phyloP scores from a whole-genome alignment of 2,329 filamentous ascomycete genomes.

The Aspergillus ustus region DNA sequence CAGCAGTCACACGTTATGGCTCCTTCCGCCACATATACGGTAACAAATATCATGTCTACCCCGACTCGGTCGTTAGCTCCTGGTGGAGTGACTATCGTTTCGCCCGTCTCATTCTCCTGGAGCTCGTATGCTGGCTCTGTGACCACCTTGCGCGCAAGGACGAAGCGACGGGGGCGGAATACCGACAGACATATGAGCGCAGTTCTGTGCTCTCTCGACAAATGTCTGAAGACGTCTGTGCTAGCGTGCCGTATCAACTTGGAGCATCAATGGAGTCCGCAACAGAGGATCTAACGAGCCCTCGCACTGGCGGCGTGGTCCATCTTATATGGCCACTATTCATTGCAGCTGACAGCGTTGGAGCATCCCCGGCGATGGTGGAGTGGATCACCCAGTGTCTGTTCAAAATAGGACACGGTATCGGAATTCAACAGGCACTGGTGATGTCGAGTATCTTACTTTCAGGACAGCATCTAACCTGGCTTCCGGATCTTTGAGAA shows the following conservation, averaged over 20 bases:
- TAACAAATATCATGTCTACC: constrained; percentile 27
- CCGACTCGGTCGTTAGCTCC: constrained; percentile 20
- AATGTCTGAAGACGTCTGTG: constrained; percentile 25
- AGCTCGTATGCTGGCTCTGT: constrained; percentile 13
- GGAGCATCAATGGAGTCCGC: constrained; percentile 1
- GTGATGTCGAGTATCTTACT: constrained; percentile 10
- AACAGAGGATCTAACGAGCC: not conserved
- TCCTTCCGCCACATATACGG: constrained; percentile 12
- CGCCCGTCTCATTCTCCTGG: constrained; percentile 26
- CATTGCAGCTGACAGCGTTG: constrained; percentile 7
- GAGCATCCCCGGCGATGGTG: not conserved
- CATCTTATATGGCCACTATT: constrained; percentile 12
- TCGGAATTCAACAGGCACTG: constrained; percentile 10
- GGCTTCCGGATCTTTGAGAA: constrained; percentile 5
- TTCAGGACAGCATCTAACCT: not conserved
- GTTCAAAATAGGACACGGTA: constrained; percentile 4
- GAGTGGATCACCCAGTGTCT: constrained; percentile 8
- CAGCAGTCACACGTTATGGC: not conserved
- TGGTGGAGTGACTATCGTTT: constrained; percentile 31
- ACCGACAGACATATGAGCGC: constrained; percentile 9
- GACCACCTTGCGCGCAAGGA: not conserved
- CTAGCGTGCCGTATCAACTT: constrained; percentile 23
- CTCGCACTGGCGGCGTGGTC: not conserved
- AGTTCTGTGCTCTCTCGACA: constrained; percentile 7
- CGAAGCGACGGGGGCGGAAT: not conserved